Evolutionary conservation across 2,329 filamentous ascomycete species (phyloP).

Genomic region (Trichoderma sp.): DNA sequence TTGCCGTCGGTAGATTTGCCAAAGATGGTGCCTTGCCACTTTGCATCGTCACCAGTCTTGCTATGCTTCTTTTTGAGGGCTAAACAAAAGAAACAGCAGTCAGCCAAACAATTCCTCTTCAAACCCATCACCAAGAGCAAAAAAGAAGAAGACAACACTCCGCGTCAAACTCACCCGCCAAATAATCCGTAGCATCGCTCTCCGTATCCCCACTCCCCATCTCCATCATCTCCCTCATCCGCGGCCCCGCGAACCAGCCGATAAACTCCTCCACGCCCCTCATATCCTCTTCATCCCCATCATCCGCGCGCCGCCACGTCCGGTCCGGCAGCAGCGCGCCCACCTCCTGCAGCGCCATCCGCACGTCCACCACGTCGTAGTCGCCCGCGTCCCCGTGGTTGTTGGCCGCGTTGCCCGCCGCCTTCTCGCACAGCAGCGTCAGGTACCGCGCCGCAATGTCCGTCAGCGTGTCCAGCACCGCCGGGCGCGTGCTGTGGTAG

Average conservation of each 20-base stretch:
- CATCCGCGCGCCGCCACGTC: slow-evolving; percentile 54
- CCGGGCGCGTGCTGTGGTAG: slow-evolving; percentile 79
- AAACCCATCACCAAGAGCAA: background rate
- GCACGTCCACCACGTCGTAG: slow-evolving; percentile 69
- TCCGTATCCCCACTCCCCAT: slow-evolving; percentile 73
- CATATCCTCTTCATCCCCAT: slow-evolving; percentile 65
- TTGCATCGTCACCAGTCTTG: slow-evolving; percentile 82
- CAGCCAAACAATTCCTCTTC: slow-evolving; percentile 42
- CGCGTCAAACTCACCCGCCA: slow-evolving; percentile 56
- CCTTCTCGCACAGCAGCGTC: slow-evolving; percentile 69
- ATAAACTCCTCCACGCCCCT: slow-evolving; percentile 78
- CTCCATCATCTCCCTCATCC: slow-evolving; percentile 78
- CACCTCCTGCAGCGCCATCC: slow-evolving; percentile 80
- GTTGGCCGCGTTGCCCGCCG: slow-evolving; percentile 70
- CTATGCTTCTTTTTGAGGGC: slow-evolving; percentile 90
- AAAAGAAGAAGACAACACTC: background rate
- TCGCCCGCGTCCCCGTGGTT: slow-evolving; percentile 61
- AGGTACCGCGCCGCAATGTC: slow-evolving; percentile 85
- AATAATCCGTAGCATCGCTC: slow-evolving; percentile 67
- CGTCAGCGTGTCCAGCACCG: slow-evolving; percentile 83
- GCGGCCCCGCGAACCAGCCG: slow-evolving; percentile 73
- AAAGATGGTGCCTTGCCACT: slow-evolving; percentile 82
- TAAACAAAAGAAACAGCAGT: slow-evolving; percentile 37
- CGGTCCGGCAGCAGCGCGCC: slow-evolving; percentile 78
- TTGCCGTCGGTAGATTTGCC: slow-evolving; percentile 72